Evolutionary conservation across 257 asterid genomes (phyloP), one percentile per base, ranked within the genome.

Genomic region (Nicotiana otophora): DNA sequence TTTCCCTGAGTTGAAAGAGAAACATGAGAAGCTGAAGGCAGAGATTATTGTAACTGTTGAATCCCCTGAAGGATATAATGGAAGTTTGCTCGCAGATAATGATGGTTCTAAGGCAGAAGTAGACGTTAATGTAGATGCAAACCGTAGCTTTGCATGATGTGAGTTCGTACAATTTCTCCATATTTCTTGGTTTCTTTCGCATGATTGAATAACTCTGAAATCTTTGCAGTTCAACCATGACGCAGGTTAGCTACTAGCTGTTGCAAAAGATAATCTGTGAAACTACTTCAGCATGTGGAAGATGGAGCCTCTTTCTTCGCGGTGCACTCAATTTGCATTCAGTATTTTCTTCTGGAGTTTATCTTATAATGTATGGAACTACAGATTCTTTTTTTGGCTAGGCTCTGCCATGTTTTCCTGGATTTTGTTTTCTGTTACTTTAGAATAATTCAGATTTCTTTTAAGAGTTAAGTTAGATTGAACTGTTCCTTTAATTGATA

Each of bases 11-110:
- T 85, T 92, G 76, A 90, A 88, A 85, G 91, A 91, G 62, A 90
- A 86, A 86, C 91, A 90, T 5, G 93, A 92, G 88, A 88, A 76
- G 84, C 84, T 92, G 85, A 86, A 80, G 57, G 83, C 88, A 19
- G 94, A 91, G 84, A 69, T 91, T 54, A 80, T 83, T 39, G 94
- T 90, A 81, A 83, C 84, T 46, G 9, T 84, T 19, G 76, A 82
- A 77, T 83, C 91, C 63, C 84, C 89, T 57, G 87, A 84, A 79
- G 92, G 91, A 74, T 85, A 92, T 28, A 83, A 87, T 74, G 97
- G 91, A 84, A 91, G 91, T 79, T 68, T 88, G 82, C 42, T 26
- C 6, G 67, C 48, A 17, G 86, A 78, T 58, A 85, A 81, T 65
- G 83, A 79, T 64, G 77, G 46, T 23, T 65, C 61, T 34, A 86